Conservation (phyloP, 345 rosid genomes). For the Populus davidiana region DNA sequence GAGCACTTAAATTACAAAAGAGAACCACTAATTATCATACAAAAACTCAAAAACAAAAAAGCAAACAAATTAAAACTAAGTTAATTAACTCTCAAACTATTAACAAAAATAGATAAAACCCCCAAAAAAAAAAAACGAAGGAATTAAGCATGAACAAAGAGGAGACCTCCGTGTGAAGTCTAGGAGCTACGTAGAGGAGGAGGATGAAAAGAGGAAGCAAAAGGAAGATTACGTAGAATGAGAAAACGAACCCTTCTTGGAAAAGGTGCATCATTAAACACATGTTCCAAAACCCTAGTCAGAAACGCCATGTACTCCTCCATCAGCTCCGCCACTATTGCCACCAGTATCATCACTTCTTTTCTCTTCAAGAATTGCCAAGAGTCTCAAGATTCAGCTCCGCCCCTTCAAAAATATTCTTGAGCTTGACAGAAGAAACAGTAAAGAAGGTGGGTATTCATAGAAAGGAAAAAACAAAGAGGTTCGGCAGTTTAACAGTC, state of each 20-base stretch:
- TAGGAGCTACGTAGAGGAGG: constrained; percentile 13
- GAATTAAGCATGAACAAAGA: not conserved
- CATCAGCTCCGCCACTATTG: constrained; percentile 65
- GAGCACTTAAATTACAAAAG: too few species aligned
- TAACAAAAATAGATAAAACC: not conserved
- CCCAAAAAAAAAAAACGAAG: not conserved
- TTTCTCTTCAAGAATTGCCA: not conserved
- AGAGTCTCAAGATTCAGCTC: not conserved
- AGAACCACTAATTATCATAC: too few species aligned
- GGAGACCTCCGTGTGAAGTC: not conserved
- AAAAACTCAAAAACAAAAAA: too few species aligned
- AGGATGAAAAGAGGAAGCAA: constrained; percentile 24
- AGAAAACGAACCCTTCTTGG: constrained; percentile 79
- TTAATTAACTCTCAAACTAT: not conserved
- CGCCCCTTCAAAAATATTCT: too few species aligned
- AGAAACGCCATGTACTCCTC: constrained; percentile 81
- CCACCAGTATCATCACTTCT: constrained; percentile 60
- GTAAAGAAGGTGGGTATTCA: not conserved
- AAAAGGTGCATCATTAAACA: constrained; percentile 65
- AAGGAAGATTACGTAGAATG: constrained; percentile 71
- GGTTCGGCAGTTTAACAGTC: too few species aligned
- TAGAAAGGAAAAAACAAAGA: not conserved
- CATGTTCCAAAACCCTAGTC: constrained; percentile 63
- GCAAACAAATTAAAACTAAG: too few species aligned
- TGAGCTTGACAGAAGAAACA: too few species aligned